Percentiles rank a stretch among this genome's conserved stretches.
Evolutionary conservation across 2,329 filamentous ascomycete species (phyloP).

Genomic region (Fusarium veterinarium): DNA sequence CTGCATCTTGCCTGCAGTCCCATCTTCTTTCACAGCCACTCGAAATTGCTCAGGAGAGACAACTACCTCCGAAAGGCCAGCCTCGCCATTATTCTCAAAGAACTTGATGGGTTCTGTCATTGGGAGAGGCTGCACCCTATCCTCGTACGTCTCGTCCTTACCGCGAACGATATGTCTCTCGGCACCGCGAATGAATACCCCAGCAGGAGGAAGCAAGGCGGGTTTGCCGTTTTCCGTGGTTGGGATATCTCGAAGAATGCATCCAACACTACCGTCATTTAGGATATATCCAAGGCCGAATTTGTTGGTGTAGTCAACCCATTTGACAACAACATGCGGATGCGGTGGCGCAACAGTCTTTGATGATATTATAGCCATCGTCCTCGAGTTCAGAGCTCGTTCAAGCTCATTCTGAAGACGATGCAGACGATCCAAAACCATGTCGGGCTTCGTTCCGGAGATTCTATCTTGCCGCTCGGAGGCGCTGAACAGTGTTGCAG

Average conservation of each 20-base stretch:
- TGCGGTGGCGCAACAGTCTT: slow-evolving; percentile 66
- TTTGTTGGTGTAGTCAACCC: slow-evolving; percentile 91
- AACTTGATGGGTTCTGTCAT: slow-evolving; percentile 74
- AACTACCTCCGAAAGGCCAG: slow-evolving; percentile 71
- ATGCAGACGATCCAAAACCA: slow-evolving; percentile 66
- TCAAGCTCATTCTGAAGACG: slow-evolving; percentile 71
- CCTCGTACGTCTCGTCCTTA: slow-evolving; percentile 64
- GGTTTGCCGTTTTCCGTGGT: slow-evolving; percentile 61
- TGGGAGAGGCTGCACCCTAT: slow-evolving; percentile 71
- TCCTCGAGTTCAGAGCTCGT: slow-evolving; percentile 70
- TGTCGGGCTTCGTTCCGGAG: slow-evolving; percentile 66
- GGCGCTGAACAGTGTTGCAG: slow-evolving; percentile 66
- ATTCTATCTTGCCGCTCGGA: slow-evolving; percentile 63
- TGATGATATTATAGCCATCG: slow-evolving; percentile 69
- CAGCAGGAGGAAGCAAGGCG: slow-evolving; percentile 73
- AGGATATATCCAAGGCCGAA: slow-evolving; percentile 87
- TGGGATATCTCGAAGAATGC: slow-evolving; percentile 69
- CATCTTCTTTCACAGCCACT: slow-evolving; percentile 65
- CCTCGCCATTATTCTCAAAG: slow-evolving; percentile 76
- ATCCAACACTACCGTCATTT: slow-evolving; percentile 83
- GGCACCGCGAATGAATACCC: slow-evolving; percentile 77
- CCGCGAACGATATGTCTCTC: slow-evolving; percentile 76
- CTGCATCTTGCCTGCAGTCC: slow-evolving; percentile 70
- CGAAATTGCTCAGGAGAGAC: slow-evolving; percentile 73
- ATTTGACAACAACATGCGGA: slow-evolving; percentile 77